A percentile compares a stretch with the other conserved stretches of the same genome.
Conservation (phyloP, 169 alveolate genomes). For the Eimeria praecox region DNA sequence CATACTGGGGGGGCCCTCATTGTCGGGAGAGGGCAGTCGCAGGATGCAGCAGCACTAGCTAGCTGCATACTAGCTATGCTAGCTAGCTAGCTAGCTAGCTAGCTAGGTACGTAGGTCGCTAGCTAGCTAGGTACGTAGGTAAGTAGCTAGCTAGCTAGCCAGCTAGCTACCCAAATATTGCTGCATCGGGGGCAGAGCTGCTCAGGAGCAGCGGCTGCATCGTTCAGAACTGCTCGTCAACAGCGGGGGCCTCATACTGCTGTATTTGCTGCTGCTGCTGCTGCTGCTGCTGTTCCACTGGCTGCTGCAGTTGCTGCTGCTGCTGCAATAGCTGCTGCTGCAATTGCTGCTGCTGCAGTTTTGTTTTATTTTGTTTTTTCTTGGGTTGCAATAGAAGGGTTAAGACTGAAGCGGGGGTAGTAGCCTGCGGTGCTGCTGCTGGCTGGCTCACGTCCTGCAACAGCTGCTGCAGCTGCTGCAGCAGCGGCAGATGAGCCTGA, state of each 20-base stretch:
- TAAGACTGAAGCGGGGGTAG: not conserved
- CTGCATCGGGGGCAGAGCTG: not conserved
- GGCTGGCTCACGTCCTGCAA: slow-evolving; percentile 41
- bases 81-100: not conserved
- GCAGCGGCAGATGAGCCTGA: slow-evolving; percentile 37
- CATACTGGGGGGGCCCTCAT: too few species aligned
- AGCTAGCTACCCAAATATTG: slow-evolving; percentile 18
- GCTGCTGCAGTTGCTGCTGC: not conserved
- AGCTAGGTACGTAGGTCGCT: not conserved
- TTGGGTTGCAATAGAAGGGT: slow-evolving; percentile 20
- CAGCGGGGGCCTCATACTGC: not conserved
- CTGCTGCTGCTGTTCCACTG: not conserved
- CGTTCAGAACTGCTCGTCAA: not conserved
- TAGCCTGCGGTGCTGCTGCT: slow-evolving; percentile 18
- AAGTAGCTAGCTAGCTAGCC: not conserved
- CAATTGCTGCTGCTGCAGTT: not conserved
- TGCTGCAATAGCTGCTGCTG: not conserved
- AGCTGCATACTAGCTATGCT: not conserved
- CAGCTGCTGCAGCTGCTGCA: slow-evolving; percentile 50
- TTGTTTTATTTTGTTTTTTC: not conserved
- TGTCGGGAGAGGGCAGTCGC: too few species aligned
- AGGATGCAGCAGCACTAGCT: too few species aligned
- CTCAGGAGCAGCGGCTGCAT: not conserved
- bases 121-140: not conserved
- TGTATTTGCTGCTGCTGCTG: not conserved